Percentiles rank a stretch among this genome's conserved stretches.
Evolutionary conservation across 1,284 basidiomycete species (phyloP).

Genomic region (Marasmius fiardii): DNA sequence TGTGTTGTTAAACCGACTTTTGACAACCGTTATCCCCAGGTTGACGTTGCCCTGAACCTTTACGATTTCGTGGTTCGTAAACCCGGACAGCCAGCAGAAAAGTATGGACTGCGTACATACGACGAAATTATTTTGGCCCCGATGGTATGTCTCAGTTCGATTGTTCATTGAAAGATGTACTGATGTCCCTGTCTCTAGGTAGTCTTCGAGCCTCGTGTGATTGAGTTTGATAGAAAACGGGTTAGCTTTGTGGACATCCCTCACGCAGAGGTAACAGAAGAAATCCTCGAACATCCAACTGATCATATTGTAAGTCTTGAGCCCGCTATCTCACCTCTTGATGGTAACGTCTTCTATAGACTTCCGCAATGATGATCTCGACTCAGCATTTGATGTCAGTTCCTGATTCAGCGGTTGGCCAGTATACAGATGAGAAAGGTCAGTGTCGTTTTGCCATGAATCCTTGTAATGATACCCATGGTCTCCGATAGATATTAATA

Average conservation of each 20-base stretch:
- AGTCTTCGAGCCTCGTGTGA: conserved; percentile 89
- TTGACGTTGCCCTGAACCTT: conserved; percentile 82
- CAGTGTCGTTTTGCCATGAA: background rate
- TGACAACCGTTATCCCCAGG: conserved; percentile 38
- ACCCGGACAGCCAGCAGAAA: conserved; percentile 75
- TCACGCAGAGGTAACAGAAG: conserved; percentile 63
- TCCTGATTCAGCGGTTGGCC: conserved; percentile 23
- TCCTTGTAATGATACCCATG: background rate
- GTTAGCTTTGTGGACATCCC: conserved; percentile 43
- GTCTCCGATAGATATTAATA: background rate
- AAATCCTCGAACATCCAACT: conserved; percentile 60
- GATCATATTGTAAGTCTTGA: conserved; percentile 57
- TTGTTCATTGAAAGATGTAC: background rate
- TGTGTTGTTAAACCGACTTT: background rate
- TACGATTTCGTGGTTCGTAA: conserved; percentile 88
- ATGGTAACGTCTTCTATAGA: conserved; percentile 12
- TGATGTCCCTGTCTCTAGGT: conserved; percentile 45
- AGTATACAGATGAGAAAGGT: conserved; percentile 16
- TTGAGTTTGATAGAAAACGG: conserved; percentile 84
- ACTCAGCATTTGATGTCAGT: conserved; percentile 74
- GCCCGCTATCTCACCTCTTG: background rate
- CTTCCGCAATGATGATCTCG: conserved; percentile 75
- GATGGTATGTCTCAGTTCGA: conserved; percentile 57
- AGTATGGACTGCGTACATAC: conserved; percentile 89
- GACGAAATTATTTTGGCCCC: conserved; percentile 96